Conservation (phyloP, 2,329 filamentous ascomycete genomes). For the Blastomyces parvus region DNA sequence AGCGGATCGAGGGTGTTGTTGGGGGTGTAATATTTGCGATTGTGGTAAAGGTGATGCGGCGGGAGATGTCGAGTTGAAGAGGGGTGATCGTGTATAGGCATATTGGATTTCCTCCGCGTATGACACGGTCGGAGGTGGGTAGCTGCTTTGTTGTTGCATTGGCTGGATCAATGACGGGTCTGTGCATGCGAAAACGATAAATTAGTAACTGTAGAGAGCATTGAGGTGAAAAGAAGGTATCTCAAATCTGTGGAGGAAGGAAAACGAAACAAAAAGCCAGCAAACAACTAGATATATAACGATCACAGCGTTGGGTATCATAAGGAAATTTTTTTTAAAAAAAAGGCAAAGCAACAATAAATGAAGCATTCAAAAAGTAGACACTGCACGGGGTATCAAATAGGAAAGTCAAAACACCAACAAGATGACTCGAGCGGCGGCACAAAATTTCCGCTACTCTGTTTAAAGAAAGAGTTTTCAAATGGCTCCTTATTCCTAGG, state of each 20-base stretch:
- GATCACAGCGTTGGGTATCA: conserved; percentile 9
- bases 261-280: neutral
- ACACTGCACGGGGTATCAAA: conserved; percentile 8
- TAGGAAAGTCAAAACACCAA: conserved; percentile 36
- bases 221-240: neutral
- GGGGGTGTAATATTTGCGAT: conserved; percentile 21
- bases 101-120: conserved; percentile 28
- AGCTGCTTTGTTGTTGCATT: conserved; percentile 27
- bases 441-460: conserved; percentile 46
- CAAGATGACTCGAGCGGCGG: conserved; percentile 45
- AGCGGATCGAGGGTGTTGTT: conserved; percentile 18
- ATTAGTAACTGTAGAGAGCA: conserved; percentile 2
- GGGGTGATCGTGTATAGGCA: conserved; percentile 21
- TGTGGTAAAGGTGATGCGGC: conserved; percentile 17
- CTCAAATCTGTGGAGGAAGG: neutral
- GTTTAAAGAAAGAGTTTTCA: conserved; percentile 43
- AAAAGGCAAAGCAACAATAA: conserved; percentile 12
- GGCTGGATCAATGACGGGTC: conserved; percentile 52
- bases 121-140: conserved; percentile 25
- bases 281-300: conserved; percentile 3
- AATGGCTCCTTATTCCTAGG: conserved; percentile 10
- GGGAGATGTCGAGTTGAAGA: conserved; percentile 29
- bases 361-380: neutral
- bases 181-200: conserved; percentile 21
- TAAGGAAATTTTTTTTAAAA: conserved; percentile 18